Evolutionary conservation across 805 yeast species (phyloP).

Genomic region (Barnettozyma populi): DNA sequence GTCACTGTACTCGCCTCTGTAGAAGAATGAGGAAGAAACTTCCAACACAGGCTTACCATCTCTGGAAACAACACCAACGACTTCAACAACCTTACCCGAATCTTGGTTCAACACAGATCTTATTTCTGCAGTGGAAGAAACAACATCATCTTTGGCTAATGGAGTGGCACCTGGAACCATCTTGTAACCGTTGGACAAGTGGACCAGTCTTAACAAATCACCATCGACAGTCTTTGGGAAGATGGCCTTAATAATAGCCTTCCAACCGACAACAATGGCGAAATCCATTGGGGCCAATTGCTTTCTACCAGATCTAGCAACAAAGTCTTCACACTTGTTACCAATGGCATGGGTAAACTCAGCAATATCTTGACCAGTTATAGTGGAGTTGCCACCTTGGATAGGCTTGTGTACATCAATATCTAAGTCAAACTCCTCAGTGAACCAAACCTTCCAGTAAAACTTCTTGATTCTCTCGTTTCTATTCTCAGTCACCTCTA

Average conservation of each 20-base stretch:
- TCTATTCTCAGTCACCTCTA: conserved; percentile 85
- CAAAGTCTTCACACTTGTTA: conserved; percentile 94
- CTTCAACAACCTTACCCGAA: conserved; percentile 94
- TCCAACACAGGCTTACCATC: conserved; percentile 81
- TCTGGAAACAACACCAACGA: conserved; percentile 80
- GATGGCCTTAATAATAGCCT: conserved; percentile 94
- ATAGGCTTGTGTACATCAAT: conserved; percentile 69
- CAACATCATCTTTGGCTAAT: conserved; percentile 80
- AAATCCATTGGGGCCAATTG: conserved; percentile 98
- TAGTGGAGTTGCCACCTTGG: conserved; percentile 60
- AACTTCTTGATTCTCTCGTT: conserved; percentile 90
- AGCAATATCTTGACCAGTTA: conserved; percentile 72
- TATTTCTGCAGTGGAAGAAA: conserved; percentile 76
- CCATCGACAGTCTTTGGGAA: conserved; percentile 97
- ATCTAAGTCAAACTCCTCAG: conserved; percentile 54
- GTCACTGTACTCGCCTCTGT: conserved; percentile 88
- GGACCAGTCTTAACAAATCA: conserved; percentile 89
- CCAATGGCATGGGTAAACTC: conserved; percentile 97
- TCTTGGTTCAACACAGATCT: conserved; percentile 86
- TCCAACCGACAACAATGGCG: conserved; percentile 98
- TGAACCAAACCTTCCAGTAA: conserved; percentile 97
- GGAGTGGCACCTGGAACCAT: conserved; percentile 92
- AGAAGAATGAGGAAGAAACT: conserved; percentile 91
- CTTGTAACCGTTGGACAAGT: conserved; percentile 88
- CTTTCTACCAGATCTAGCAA: conserved; percentile 76